Conservation (phyloP, 257 asterid species). For the Plectranthus barbatus region DNA sequence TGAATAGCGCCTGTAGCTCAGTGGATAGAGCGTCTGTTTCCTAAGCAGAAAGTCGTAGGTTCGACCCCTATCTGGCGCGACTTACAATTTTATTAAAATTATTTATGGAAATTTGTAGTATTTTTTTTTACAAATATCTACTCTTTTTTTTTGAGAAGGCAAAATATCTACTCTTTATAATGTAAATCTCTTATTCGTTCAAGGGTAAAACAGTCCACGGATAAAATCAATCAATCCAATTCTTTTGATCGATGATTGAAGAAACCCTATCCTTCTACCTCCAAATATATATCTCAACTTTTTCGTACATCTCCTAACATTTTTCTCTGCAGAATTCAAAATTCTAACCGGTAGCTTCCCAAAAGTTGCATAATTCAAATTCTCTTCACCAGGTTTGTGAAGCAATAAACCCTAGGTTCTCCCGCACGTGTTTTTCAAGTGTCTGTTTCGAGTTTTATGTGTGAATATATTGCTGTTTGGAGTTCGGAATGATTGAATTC, state of each 20-base stretch:
- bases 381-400: slow-evolving; percentile 23
- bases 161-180: too few relatives aligned
- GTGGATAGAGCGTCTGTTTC: slow-evolving; percentile 99
- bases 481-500: background rate
- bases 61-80: slow-evolving; percentile 99
- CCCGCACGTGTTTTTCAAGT: background rate
- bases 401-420: background rate
- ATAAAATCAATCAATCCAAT: too few relatives aligned
- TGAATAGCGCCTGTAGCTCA: slow-evolving; percentile 79
- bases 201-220: slow-evolving; percentile 17
- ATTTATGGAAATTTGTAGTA: too few relatives aligned
- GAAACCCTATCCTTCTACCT: slow-evolving; percentile 10
- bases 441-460: background rate
- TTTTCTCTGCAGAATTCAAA: slow-evolving; percentile 28
- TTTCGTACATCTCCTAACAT: slow-evolving; percentile 1
- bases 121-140: too few relatives aligned
- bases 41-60: slow-evolving; percentile 98
- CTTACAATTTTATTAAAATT: too few relatives aligned
- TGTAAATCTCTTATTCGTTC: background rate
- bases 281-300: background rate
- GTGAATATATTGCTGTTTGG: background rate
- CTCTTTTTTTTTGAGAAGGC: too few relatives aligned
- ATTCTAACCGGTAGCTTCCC: background rate
- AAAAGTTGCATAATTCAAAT: background rate
- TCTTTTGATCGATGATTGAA: too few relatives aligned